Evolutionary conservation across 345 rosid genomes (phyloP).

Genomic region (Murraya koenigii): DNA sequence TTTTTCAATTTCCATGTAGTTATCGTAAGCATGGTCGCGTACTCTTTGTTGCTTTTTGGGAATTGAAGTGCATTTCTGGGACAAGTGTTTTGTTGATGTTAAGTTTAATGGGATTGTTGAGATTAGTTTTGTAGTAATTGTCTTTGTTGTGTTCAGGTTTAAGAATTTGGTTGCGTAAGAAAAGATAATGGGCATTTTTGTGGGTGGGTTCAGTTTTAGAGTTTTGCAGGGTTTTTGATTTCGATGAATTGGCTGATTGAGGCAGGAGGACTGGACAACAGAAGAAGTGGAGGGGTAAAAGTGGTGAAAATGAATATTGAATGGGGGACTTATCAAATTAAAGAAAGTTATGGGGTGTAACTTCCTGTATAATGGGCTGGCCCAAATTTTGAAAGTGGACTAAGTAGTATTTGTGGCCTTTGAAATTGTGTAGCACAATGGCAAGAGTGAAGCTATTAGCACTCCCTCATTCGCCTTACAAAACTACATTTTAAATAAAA

Average conservation of each 20-base stretch:
- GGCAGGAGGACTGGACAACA: background rate
- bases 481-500: too few species aligned
- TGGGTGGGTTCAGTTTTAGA: constrained; percentile 17
- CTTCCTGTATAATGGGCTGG: too few species aligned
- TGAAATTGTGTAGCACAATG: too few species aligned
- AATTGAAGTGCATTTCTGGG: constrained; percentile 71
- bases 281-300: too few species aligned
- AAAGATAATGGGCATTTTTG: constrained; percentile 27
- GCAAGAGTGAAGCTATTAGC: too few species aligned
- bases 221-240: constrained; percentile 17
- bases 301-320: too few species aligned
- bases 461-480: fast-evolving
- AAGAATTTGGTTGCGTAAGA: constrained; percentile 10
- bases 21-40: constrained; percentile 91
- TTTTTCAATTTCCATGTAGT: constrained; percentile 95
- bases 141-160: constrained; percentile 2
- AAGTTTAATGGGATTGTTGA: constrained; percentile 9
- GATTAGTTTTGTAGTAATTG: background rate
- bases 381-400: too few species aligned
- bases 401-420: too few species aligned
- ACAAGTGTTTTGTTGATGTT: constrained; percentile 32
- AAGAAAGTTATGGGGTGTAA: too few species aligned
- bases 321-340: too few species aligned
- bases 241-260: background rate
- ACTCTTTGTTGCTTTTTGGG: constrained; percentile 73